phyloP scores from a whole-genome alignment of 768 basidiomycete species.

The Amyloporia xantha region DNA sequence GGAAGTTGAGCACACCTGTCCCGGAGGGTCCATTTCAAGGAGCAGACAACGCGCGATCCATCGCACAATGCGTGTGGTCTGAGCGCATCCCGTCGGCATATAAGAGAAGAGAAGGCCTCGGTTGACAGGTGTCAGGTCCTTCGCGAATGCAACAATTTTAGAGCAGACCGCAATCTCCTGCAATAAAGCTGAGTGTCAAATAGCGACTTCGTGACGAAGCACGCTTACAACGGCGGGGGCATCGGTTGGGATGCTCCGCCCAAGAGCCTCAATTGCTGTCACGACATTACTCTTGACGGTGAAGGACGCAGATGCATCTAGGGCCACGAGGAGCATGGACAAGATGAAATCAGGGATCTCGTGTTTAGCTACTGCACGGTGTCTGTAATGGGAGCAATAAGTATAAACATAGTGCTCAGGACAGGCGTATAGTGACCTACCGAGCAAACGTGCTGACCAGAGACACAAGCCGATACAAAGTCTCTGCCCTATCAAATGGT shows the following conservation, averaged over 20 bases:
- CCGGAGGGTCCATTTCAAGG: background rate
- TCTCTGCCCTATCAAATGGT: slow-evolving; percentile 12
- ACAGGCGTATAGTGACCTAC: slow-evolving; percentile 29
- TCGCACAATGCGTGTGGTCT: slow-evolving; percentile 48
- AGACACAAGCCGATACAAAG: slow-evolving; percentile 35
- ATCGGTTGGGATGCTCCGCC: slow-evolving; percentile 29
- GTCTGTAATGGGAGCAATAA: slow-evolving; percentile 5
- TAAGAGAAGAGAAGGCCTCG: slow-evolving; percentile 45
- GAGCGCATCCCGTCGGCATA: slow-evolving; percentile 44
- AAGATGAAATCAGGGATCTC: slow-evolving; percentile 46
- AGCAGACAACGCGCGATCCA: slow-evolving; percentile 50
- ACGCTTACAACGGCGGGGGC: background rate
- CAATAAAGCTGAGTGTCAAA: background rate
- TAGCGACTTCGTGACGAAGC: background rate
- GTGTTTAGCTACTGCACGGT: slow-evolving; percentile 26
- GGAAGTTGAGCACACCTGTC: too few relatives aligned
- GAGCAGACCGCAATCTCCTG: slow-evolving; percentile 44
- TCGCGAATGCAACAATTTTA: slow-evolving; percentile 37
- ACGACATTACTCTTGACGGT: slow-evolving; percentile 43
- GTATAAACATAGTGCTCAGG: background rate
- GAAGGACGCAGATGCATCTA: slow-evolving; percentile 43
- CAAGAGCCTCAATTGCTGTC: slow-evolving; percentile 40
- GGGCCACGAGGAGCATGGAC: slow-evolving; percentile 45
- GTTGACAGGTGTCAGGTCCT: slow-evolving; percentile 38
- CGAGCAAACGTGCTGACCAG: slow-evolving; percentile 37